Percentiles rank a stretch among this genome's conserved stretches.
These are phyloP conservation scores for Vaccinium myrtillus DNA, from an alignment of 148 eudicot genomes.

Conservation along the genomic window DNA sequence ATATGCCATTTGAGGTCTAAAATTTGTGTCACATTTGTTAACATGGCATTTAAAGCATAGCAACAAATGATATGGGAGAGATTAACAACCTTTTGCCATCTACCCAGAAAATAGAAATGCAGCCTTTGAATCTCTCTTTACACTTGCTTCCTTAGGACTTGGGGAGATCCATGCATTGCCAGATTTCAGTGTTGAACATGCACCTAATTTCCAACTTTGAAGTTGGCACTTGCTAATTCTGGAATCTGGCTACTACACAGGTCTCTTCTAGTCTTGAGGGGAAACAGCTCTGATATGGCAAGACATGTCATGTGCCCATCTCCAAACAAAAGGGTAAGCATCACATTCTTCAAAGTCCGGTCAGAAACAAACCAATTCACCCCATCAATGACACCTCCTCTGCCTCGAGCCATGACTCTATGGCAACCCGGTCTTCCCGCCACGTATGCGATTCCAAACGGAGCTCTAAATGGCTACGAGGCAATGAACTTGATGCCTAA, in stretches of 20 bases:
- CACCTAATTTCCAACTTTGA: neutral
- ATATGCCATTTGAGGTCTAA: neutral
- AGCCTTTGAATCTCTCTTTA: neutral
- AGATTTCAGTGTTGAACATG: neutral
- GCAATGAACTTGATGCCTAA: slow-evolving; percentile 45
- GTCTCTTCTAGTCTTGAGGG: slow-evolving; percentile 84
- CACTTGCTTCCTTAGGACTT: neutral
- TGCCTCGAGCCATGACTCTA: slow-evolving; percentile 49
- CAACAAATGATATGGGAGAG: neutral
- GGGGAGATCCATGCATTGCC: neutral
- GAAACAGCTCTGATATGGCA: slow-evolving; percentile 89
- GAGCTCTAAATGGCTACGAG: slow-evolving; percentile 30
- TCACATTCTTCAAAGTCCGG: slow-evolving; percentile 78
- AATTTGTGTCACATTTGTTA: neutral
- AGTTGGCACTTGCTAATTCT: neutral
- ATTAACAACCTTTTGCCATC: neutral
- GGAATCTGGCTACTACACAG: slow-evolving; percentile 30
- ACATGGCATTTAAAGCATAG: neutral
- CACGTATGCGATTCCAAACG: slow-evolving; percentile 39
- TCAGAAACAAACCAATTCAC: slow-evolving; percentile 35
- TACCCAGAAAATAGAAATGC: neutral
- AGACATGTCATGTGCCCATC: slow-evolving; percentile 86
- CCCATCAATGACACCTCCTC: slow-evolving; percentile 28
- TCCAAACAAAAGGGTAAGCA: slow-evolving; percentile 63
- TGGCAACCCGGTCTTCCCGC: slow-evolving; percentile 67